phyloP scores from a whole-genome alignment of 2,329 filamentous ascomycete genomes.

The Orbilia oligospora region DNA sequence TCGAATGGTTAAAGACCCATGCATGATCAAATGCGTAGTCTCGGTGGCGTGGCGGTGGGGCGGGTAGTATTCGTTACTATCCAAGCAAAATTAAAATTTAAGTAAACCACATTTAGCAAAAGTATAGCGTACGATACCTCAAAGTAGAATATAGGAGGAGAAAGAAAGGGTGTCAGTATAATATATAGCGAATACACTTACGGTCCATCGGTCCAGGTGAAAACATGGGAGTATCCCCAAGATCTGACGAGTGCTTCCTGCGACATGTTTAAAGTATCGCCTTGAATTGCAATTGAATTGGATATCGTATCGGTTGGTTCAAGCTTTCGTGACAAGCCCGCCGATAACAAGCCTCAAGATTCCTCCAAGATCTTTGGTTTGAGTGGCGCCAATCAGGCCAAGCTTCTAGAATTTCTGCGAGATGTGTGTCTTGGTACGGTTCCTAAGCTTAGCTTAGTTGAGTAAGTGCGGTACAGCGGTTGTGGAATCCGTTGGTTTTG shows the following conservation, averaged over 20 bases:
- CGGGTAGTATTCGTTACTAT: constrained; percentile 77
- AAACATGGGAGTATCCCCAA: constrained; percentile 79
- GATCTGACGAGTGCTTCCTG: constrained; percentile 66
- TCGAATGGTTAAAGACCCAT: constrained; percentile 76
- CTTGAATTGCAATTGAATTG: not conserved
- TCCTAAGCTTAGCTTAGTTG: no score
- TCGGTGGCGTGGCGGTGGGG: constrained; percentile 77
- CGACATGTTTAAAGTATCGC: constrained; percentile 1
- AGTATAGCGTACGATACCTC: not conserved
- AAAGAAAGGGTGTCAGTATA: not conserved
- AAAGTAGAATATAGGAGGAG: not conserved
- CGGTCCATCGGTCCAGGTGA: constrained; percentile 80
- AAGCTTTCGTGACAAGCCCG: constrained; percentile 24
- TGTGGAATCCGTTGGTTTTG: not conserved
- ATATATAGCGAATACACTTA: constrained; percentile 70
- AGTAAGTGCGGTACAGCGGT: no score
- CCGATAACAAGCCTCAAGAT: not conserved
- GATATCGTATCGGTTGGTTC: not conserved
- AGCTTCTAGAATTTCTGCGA: not conserved
- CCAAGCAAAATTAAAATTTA: no score
- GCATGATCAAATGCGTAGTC: constrained; percentile 79
- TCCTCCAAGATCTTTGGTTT: not conserved
- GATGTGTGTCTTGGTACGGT: no score
- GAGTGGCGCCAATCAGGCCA: constrained; percentile 9
- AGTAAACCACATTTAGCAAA: no score